Evolutionary conservation across 208 protist species (phyloP), one percentile per base, ranked within the genome.

Genomic region (Leishmania mexicana): DNA sequence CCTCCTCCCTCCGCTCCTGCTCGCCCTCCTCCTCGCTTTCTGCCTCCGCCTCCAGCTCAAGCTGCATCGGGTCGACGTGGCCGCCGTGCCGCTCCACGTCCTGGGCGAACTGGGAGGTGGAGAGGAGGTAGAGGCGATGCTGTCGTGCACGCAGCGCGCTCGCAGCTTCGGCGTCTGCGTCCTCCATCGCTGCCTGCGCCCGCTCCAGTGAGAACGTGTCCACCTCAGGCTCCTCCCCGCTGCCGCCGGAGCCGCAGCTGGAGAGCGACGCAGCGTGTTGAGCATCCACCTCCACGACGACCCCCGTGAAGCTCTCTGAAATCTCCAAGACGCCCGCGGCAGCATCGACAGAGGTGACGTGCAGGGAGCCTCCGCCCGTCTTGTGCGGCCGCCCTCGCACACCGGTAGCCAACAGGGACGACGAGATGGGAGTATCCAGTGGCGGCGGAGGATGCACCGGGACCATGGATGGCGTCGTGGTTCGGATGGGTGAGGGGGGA

Each of bases 201-300:
- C 84, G 78, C 58, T 85, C 73, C 67, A 90, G 70, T 49, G 65
- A 78, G 28, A 79, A 84, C n/a, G 79, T 83, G 79, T 90, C 87
- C 57, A 90, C 81, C 80, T 90, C 79, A 35, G 80, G 73, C 42
- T 68, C 65, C 31, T 81, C 75, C 35, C 47, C 74, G 53, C 53
- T 78, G 6, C 74, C 40, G 53, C 57, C 6, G 51, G 54, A 51
- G 35, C 54, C 21, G 31, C n/a, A 67, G 21, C 54, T 60, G 19
- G 74, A 54, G 42, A 57, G 62, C 60, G 47, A 60, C 19, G 49
- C 38, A 8, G 76, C 64, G 2, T 51, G 58, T 38, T 17, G 75
- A 2, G n/a, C 47, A 54, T 70, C 75, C 58, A 79, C 53, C 58
- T 79, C 75, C 19, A 79, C 75, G 3, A 79, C 75, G 38, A 51